phyloP scores from a whole-genome alignment of 441 rosid genomes.

The Erodium chrysanthum region DNA sequence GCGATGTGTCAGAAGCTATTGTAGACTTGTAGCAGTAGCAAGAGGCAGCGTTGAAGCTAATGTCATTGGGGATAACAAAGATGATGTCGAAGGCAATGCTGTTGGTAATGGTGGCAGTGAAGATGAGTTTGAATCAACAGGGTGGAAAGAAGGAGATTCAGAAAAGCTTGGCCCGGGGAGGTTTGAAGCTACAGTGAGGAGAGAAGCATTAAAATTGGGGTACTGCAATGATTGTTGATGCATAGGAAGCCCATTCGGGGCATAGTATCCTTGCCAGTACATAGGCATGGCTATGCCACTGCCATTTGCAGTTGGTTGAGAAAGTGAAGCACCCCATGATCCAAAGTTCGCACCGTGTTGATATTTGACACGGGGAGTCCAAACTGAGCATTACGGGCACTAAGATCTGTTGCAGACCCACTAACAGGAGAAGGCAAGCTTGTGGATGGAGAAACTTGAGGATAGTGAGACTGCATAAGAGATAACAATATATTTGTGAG shows the following conservation, averaged over 20 bases:
- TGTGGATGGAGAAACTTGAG: constrained; percentile 42
- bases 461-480: constrained; percentile 76
- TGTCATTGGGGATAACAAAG: not conserved
- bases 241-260: constrained; percentile 60
- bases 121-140: constrained; percentile 11
- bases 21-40: constrained; percentile 38
- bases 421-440: constrained; percentile 46
- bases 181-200: constrained; percentile 40
- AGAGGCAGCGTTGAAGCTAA: constrained; percentile 22
- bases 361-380: constrained; percentile 62
- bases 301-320: constrained; percentile 51
- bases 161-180: constrained; percentile 31
- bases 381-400: constrained; percentile 44
- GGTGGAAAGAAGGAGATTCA: constrained; percentile 43
- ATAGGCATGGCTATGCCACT: constrained; percentile 57
- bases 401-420: constrained; percentile 44
- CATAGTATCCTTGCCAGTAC: constrained; percentile 87
- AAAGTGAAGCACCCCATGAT: constrained; percentile 69
- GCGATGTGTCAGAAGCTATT: constrained; percentile 45
- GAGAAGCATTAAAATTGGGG: constrained; percentile 50
- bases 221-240: constrained; percentile 76
- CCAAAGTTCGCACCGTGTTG: constrained; percentile 74
- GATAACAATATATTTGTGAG: constrained; percentile 11
- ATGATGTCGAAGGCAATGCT: not conserved
- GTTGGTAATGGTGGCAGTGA: not conserved